Base-by-base conservation (phyloP, 306 rosid genomes). In the Amphicarpaea edgeworthii region DNA sequence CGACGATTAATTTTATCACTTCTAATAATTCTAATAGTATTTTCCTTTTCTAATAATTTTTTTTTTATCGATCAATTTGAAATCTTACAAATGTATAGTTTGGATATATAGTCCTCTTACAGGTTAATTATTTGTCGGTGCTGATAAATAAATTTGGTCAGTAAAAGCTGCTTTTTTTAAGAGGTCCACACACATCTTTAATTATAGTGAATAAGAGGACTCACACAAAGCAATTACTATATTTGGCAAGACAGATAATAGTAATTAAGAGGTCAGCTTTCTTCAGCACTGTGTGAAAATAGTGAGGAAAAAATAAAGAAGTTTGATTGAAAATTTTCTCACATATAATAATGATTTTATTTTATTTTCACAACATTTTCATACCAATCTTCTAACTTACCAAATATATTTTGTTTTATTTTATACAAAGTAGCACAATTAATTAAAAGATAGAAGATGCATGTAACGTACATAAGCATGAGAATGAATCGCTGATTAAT, bases 101-200 rank as follows among this genome's bases (percentile, higher is more conserved):
- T n/a, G n/a, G n/a, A n/a, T 23, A 61, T 8, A 20, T 30, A 23
- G 32, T 28, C 24, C 63, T 49, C 40, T 63, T 34, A 45, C 3
- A 14, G 12, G 57, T 12, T 63, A 23, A n/a, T 37, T 54, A n/a
- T 37, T 54, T 72, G 85, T 79, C 72, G 62, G 81, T 76, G 75
- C 68, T 15, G 50, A 61, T 30, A 23, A 76, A 50, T 37, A 51
- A 24, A 24, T 34, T 5, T 51, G 50, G 58, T 32, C 30, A 69
- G 60, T 30, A 58, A 58, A 68, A 20, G 32, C 41, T 77, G 28
- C 28, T 57, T 61, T 24, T 3, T 37, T 58, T 30, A 47, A 20
- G 45, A 69, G 77, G 65, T 54, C 78, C 75, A 42, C 62, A 46
- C 42, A 38, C 3, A 15, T 65, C 23, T 8, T 8, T 53, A 81